Evolutionary conservation across 208 protist genomes (phyloP).

Genomic region (Leishmania mexicana): DNA sequence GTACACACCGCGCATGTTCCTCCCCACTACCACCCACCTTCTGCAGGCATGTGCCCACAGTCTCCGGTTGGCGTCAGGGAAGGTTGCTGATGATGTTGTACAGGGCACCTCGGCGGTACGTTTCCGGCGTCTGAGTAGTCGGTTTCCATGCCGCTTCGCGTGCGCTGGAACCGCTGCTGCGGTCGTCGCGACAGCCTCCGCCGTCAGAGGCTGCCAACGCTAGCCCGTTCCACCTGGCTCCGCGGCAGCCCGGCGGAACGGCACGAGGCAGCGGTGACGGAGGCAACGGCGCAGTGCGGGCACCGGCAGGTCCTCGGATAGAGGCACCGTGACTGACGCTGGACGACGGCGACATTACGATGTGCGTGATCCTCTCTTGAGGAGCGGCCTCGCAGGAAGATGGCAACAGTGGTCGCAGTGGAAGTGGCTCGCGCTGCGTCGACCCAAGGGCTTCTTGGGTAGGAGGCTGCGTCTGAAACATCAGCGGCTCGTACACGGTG

Average conservation of each 20-base stretch:
- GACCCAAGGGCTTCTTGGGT: background rate
- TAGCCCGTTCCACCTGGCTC: background rate
- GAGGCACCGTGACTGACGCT: background rate
- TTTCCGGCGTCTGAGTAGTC: background rate
- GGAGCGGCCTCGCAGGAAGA: background rate
- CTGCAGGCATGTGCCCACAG: background rate
- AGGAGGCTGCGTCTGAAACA: background rate
- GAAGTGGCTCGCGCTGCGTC: background rate
- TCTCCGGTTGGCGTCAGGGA: background rate
- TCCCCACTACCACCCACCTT: background rate
- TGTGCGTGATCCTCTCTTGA: background rate
- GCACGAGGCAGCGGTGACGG: background rate
- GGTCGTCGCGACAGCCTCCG: background rate
- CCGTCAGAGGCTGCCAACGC: background rate
- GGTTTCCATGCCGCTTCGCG: background rate
- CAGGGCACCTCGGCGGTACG: constrained; percentile 18
- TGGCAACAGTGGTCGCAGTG: background rate
- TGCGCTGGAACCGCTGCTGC: background rate
- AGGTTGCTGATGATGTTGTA: constrained; percentile 33
- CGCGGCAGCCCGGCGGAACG: background rate
- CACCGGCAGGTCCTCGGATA: background rate
- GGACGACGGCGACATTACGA: constrained; percentile 8
- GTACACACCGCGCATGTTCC: background rate
- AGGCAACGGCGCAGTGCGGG: background rate
- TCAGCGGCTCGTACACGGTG: constrained; percentile 10